Evolutionary conservation across 2,329 filamentous ascomycete genomes (phyloP).

Genomic region (Ilyonectria destructans): DNA sequence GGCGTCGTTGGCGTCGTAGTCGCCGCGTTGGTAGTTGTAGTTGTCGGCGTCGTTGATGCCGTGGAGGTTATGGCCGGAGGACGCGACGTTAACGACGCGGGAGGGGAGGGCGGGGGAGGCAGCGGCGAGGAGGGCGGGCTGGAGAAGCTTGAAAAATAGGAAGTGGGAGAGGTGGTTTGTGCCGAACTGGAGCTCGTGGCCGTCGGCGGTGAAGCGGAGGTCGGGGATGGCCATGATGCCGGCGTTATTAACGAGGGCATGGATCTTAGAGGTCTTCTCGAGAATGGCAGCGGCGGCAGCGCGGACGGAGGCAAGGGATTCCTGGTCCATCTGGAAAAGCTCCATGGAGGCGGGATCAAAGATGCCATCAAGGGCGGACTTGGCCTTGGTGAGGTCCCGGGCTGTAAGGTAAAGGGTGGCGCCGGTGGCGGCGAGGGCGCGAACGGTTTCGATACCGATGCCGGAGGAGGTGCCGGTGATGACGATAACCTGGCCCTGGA

Average conservation of each 20-base stretch:
- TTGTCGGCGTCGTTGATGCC: slow-evolving; percentile 17
- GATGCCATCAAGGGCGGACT: slow-evolving; percentile 15
- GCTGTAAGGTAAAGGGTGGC: slow-evolving; percentile 1
- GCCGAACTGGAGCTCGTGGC: slow-evolving; percentile 37
- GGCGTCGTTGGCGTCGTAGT: slow-evolving; percentile 50
- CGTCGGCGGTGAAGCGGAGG: slow-evolving; percentile 23
- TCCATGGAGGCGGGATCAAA: slow-evolving; percentile 26
- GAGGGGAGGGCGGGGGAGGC: neutral
- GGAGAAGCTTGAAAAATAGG: slow-evolving; percentile 30
- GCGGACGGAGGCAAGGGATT: slow-evolving; percentile 43
- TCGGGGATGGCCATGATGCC: slow-evolving; percentile 40
- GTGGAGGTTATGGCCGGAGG: neutral
- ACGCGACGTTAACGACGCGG: slow-evolving; percentile 21
- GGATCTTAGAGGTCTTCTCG: slow-evolving; percentile 11
- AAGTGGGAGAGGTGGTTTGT: slow-evolving; percentile 41
- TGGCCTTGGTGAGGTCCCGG: slow-evolving; percentile 1
- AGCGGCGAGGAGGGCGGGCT: slow-evolving; percentile 16
- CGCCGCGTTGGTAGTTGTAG: slow-evolving; percentile 35
- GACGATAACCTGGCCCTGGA: slow-evolving; percentile 1
- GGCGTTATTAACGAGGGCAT: slow-evolving; percentile 46
- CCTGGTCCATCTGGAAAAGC: slow-evolving; percentile 45
- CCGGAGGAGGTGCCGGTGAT: slow-evolving; percentile 1
- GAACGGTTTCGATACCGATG: slow-evolving; percentile 1
- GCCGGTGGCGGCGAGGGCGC: neutral
- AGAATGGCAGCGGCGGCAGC: slow-evolving; percentile 35